A percentile compares a stretch with the other conserved stretches of the same genome.
Conservation (phyloP, 2,329 filamentous ascomycete genomes). For the Trematosphaeria pertusa region DNA sequence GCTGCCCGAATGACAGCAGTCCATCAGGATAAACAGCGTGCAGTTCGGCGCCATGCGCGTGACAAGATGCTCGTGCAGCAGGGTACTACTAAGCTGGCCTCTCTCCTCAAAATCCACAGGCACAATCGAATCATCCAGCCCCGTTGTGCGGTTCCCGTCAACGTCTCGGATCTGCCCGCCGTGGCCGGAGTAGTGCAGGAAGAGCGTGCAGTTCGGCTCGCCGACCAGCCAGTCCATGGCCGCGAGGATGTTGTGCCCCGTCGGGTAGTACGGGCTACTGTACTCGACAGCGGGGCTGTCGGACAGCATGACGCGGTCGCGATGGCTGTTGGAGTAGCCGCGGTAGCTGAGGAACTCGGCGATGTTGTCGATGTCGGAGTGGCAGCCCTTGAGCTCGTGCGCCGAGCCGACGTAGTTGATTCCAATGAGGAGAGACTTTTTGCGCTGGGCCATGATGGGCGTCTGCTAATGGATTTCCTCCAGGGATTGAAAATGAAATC, state of each 20-base stretch:
- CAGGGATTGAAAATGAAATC: no score
- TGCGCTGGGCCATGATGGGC: slow-evolving; percentile 25
- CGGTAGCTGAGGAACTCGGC: slow-evolving; percentile 53
- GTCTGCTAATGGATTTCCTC: no score
- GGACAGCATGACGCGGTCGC: slow-evolving; percentile 54
- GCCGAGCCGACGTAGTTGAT: slow-evolving; percentile 58
- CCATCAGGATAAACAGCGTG: slow-evolving; percentile 64
- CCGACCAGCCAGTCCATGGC: slow-evolving; percentile 66
- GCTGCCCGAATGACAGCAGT: slow-evolving; percentile 68
- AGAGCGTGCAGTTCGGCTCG: slow-evolving; percentile 59
- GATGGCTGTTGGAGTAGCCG: slow-evolving; percentile 51
- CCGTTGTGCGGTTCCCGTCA: slow-evolving; percentile 47
- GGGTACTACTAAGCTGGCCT: slow-evolving; percentile 62
- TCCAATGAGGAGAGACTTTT: slow-evolving; percentile 61
- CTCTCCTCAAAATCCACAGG: slow-evolving; percentile 60
- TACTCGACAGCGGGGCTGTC: slow-evolving; percentile 45
- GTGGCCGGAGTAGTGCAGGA: slow-evolving; percentile 67
- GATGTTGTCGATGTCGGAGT: slow-evolving; percentile 59
- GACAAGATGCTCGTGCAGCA: slow-evolving; percentile 61
- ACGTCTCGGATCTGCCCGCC: slow-evolving; percentile 61
- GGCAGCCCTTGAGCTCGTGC: slow-evolving; percentile 57
- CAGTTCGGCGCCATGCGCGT: slow-evolving; percentile 58
- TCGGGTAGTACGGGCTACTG: slow-evolving; percentile 46
- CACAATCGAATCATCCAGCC: slow-evolving; percentile 60
- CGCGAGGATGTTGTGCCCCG: slow-evolving; percentile 55